Conservation (phyloP, 768 basidiomycete species). For the Clathrus columnatus region DNA sequence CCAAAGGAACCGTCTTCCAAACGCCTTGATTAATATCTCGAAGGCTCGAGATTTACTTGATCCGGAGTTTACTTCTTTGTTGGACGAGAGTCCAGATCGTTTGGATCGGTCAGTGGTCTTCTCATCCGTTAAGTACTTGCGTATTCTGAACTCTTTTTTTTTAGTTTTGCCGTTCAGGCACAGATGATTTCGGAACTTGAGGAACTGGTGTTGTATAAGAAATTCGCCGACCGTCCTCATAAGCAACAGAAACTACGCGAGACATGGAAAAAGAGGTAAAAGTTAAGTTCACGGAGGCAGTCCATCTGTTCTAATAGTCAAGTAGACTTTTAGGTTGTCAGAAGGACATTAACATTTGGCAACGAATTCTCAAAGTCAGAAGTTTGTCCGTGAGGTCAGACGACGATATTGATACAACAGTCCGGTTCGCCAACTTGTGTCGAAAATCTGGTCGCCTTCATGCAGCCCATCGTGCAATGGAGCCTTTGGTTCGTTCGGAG, state of each 20-base stretch:
- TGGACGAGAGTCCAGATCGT: constrained; percentile 39
- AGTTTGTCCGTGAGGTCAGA: constrained; percentile 37
- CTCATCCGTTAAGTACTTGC: neutral
- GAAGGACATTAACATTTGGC: constrained; percentile 46
- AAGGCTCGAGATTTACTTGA: constrained; percentile 37
- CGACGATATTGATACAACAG: constrained; percentile 41
- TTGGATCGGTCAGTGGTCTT: constrained; percentile 34
- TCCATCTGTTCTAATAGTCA: neutral
- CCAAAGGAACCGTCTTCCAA: constrained; percentile 35
- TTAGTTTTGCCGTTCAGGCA: constrained; percentile 36
- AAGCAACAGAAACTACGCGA: constrained; percentile 34
- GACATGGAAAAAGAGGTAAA: constrained; percentile 41
- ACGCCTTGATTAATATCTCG: constrained; percentile 34
- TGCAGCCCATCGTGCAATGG: constrained; percentile 38
- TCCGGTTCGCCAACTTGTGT: constrained; percentile 44
- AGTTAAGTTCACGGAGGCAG: neutral
- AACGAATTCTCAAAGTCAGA: constrained; percentile 39
- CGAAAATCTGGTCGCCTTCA: constrained; percentile 37
- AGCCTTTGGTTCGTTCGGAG: constrained; percentile 33
- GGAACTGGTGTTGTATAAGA: constrained; percentile 42
- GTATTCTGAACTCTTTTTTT: neutral
- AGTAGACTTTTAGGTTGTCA: constrained; percentile 37
- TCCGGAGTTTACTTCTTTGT: constrained; percentile 35
- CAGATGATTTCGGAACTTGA: constrained; percentile 46
- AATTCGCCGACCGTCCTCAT: constrained; percentile 32